Evolutionary conservation across 441 rosid species (phyloP).

Genomic region (Arabidopsis hybrid): DNA sequence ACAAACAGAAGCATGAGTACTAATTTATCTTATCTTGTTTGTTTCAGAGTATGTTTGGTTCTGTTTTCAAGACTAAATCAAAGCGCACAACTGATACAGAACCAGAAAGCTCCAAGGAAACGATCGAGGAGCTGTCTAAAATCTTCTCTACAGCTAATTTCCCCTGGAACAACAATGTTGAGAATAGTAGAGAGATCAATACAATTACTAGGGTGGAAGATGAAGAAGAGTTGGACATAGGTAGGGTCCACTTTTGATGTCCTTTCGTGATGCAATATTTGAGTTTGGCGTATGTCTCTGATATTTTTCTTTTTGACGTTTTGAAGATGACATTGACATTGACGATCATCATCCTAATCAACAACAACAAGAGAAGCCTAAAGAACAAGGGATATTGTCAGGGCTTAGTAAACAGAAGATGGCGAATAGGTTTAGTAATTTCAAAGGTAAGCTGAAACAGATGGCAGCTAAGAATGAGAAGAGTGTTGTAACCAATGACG

Average conservation of each 20-base stretch:
- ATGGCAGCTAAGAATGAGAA: slow-evolving; percentile 75
- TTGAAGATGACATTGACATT: slow-evolving; percentile 84
- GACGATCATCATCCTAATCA: slow-evolving; percentile 49
- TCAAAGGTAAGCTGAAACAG: slow-evolving; percentile 77
- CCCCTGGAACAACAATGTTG: slow-evolving; percentile 48
- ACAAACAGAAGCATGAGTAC: slow-evolving; percentile 11
- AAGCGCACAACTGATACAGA: slow-evolving; percentile 63
- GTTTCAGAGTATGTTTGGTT: slow-evolving; percentile 81
- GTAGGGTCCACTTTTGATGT: slow-evolving; percentile 46
- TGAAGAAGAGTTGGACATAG: slow-evolving; percentile 65
- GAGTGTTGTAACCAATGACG: slow-evolving; percentile 53
- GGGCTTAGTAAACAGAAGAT: slow-evolving; percentile 74
- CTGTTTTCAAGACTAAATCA: slow-evolving; percentile 70
- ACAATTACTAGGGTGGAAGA: slow-evolving; percentile 46
- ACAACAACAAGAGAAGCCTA: slow-evolving; percentile 58
- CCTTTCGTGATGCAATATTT: slow-evolving; percentile 4
- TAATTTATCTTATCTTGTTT: slow-evolving; percentile 13
- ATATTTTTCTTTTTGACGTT: slow-evolving; percentile 8
- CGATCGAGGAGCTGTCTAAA: slow-evolving; percentile 61
- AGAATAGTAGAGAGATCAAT: slow-evolving; percentile 31
- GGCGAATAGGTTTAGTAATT: slow-evolving; percentile 70
- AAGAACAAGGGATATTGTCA: slow-evolving; percentile 68
- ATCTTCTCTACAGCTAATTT: slow-evolving; percentile 75
- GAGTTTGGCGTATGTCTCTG: background rate
- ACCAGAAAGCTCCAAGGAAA: slow-evolving; percentile 72